Conservation (phyloP, 2,329 filamentous ascomycete genomes). For the Colletotrichum scovillei region DNA sequence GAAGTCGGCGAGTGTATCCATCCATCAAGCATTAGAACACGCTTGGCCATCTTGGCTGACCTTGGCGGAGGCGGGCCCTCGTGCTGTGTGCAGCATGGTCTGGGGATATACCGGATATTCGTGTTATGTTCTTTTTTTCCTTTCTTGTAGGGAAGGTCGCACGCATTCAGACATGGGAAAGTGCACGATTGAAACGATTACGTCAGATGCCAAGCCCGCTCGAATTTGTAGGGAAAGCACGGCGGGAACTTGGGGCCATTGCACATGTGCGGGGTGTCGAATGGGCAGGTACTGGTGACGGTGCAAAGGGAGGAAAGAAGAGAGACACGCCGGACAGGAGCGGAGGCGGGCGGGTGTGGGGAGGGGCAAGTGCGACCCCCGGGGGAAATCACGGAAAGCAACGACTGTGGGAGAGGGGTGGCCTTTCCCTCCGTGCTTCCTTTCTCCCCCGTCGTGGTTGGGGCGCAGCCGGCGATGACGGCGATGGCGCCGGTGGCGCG, state of each 20-base stretch:
- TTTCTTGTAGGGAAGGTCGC: background rate
- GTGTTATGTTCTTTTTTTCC: background rate
- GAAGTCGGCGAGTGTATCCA: background rate
- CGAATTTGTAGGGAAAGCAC: background rate
- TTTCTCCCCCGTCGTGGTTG: background rate
- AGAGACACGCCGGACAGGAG: background rate
- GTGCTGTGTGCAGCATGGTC: too few species aligned
- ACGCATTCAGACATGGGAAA: background rate
- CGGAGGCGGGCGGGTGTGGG: background rate
- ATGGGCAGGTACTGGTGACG: background rate
- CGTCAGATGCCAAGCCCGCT: background rate
- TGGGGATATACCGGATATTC: background rate
- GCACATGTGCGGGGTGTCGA: background rate
- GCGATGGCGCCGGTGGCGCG: background rate
- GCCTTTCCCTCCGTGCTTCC: background rate
- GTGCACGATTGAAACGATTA: background rate
- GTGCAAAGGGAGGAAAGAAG: background rate
- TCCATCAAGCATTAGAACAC: constrained; percentile 7
- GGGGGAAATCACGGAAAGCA: background rate
- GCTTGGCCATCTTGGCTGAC: constrained; percentile 24
- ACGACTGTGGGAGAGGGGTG: too few species aligned
- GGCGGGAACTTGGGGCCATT: background rate
- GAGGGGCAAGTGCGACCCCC: background rate
- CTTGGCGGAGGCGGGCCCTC: background rate
- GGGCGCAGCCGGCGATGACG: background rate